These are phyloP conservation scores for Lodderomyces orthopsilosis DNA, from an alignment of 1,139 yeast species.

Conservation along the genomic window DNA sequence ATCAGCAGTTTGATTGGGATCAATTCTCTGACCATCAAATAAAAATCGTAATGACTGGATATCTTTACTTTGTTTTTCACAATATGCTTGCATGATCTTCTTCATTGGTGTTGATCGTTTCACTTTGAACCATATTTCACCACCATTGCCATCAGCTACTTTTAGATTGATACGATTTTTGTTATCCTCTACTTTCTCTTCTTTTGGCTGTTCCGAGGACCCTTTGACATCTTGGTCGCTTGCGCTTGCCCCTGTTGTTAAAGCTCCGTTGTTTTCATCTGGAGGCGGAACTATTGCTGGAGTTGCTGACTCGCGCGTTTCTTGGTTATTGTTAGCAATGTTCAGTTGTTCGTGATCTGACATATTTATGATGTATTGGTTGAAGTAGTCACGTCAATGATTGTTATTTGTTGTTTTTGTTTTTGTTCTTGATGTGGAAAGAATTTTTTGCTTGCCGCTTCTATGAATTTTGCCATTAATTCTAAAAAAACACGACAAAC, in stretches of 20 bases:
- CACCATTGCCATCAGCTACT: conserved; percentile 88
- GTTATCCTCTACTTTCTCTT: conserved; percentile 63
- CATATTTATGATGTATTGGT: background rate
- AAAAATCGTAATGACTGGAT: conserved; percentile 80
- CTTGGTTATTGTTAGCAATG: background rate
- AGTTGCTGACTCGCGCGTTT: background rate
- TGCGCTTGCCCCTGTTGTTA: conserved; percentile 16
- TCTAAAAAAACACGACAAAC: too few species aligned
- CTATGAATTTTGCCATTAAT: too few species aligned
- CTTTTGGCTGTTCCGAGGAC: conserved; percentile 36
- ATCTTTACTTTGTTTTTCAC: conserved; percentile 95
- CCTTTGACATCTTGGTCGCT: background rate
- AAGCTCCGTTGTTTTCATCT: background rate
- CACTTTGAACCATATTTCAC: conserved; percentile 95
- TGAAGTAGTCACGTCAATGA: background rate
- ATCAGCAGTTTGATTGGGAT: conserved; percentile 88
- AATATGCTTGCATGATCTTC: conserved; percentile 96
- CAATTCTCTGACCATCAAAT: conserved; percentile 89
- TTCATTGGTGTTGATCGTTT: conserved; percentile 89
- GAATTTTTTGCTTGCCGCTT: too few species aligned
- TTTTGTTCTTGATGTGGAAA: conserved; percentile 1
- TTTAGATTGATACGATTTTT: conserved; percentile 84
- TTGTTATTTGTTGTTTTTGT: background rate
- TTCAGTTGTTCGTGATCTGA: conserved; percentile 1
- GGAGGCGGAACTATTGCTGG: conserved; percentile 1